Base-by-base conservation (phyloP, 2,329 filamentous ascomycete species). In the Westerdykella aurantiaca region DNA sequence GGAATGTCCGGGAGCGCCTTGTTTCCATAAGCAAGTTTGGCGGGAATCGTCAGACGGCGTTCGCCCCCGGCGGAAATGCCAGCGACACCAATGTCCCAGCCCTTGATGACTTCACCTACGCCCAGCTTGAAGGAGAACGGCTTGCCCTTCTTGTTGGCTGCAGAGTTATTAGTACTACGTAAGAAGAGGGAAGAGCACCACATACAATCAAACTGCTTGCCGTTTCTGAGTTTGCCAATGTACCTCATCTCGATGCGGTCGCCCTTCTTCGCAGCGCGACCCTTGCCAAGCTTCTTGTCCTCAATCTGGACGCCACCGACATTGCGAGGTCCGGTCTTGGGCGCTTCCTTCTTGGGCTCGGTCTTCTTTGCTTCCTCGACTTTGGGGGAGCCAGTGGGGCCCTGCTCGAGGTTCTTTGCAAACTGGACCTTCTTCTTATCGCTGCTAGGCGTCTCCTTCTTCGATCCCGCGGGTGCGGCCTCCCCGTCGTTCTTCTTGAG, bases 111-210 rank as follows among this genome's bases (percentile, higher is more conserved):
- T 71, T 97, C 88, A 49, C 90, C 90, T 66, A 83, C 82, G 57
- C 93, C 94, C 49, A 94, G 82, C 78, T 91, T 95, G 82, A 97
- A 97, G 56, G 79, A 80, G 76, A 98, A 98, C 46, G 94, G 91
- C 76, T 95, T 90, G 61, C 93, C 93, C 77, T 94, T 96, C 80
- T 97, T 98, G 80, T 98, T 97, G 71, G 89, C 88, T 90, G 60
- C 35, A 52, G 4, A 17, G n/a, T 14, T 37, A 37, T 67, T 38
- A 67, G 56, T 46, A 42, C 43, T 18, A 6, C 34, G 16, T 31
- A 13, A 37, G n/a, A 33, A 35, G 22, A 13, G 5, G 45, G n/a
- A 18, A 34, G 14, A 5, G 9, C 4, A 11, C 13, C 33, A 79
- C 84, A 77, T 73, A 89, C 86, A 79, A 72, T 97, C 91, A 64